Conservation (phyloP, 2,329 filamentous ascomycete genomes). For the Didymella glomerata region DNA sequence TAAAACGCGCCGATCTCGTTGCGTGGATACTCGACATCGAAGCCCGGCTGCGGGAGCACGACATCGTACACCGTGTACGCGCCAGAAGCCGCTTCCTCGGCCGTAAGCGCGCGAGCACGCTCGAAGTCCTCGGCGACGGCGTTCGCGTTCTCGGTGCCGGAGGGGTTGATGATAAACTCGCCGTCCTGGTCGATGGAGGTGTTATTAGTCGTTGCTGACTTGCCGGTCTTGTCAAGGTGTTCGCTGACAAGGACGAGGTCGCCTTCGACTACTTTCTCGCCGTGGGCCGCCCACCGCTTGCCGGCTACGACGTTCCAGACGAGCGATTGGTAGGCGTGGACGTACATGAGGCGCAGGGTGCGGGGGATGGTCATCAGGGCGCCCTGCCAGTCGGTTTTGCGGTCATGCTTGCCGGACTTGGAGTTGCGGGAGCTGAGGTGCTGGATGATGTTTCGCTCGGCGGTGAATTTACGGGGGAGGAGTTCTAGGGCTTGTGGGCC, state of each 20-base stretch:
- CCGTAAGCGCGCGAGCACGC: slow-evolving; percentile 76
- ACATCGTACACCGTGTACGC: slow-evolving; percentile 84
- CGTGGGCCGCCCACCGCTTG: slow-evolving; percentile 79
- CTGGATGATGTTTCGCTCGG: slow-evolving; percentile 79
- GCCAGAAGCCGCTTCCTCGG: slow-evolving; percentile 79
- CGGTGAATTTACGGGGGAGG: slow-evolving; percentile 82
- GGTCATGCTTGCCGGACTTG: slow-evolving; percentile 56
- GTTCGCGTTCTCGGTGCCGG: slow-evolving; percentile 64
- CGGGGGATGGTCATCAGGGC: slow-evolving; percentile 82
- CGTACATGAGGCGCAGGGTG: slow-evolving; percentile 89
- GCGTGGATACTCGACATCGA: slow-evolving; percentile 83
- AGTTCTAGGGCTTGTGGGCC: slow-evolving; percentile 68
- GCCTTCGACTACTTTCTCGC: slow-evolving; percentile 77
- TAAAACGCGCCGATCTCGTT: slow-evolving; percentile 90
- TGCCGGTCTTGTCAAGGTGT: slow-evolving; percentile 59
- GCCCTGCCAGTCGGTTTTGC: slow-evolving; percentile 76
- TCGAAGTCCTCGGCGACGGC: slow-evolving; percentile 65
- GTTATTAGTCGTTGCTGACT: slow-evolving; percentile 38
- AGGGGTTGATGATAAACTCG: slow-evolving; percentile 70
- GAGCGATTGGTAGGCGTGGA: slow-evolving; percentile 94
- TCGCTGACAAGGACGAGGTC: slow-evolving; percentile 79
- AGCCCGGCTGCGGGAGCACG: slow-evolving; percentile 91
- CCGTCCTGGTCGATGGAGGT: slow-evolving; percentile 65
- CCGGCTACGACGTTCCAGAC: slow-evolving; percentile 91
- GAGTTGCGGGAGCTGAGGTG: slow-evolving; percentile 67